Evolutionary conservation across 2,329 filamentous ascomycete species (phyloP), one percentile per base, ranked within the genome.

Genomic region (Chaetomiaceae sp.): DNA sequence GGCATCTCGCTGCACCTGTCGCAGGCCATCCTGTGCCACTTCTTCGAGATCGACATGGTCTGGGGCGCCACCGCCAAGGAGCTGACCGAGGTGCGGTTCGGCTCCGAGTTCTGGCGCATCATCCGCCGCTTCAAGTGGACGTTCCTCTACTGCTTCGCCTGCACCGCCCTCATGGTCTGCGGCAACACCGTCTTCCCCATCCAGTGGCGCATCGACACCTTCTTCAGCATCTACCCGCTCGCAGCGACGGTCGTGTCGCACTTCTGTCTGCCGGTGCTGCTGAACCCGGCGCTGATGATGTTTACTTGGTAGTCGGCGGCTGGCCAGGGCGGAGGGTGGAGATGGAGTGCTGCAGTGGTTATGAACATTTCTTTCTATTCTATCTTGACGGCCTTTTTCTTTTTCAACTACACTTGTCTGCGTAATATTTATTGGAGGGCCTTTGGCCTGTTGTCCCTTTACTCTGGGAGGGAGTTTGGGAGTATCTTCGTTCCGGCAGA

Each of bases 21-120:
- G 22, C 84, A 90, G 63, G 88, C 88, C 1, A 72, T 95, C 29
- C 67, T 93, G 38, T 76, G 81, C 5, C 88, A 94, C 69, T 87
- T 93, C 78, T 86, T 93, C 62, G 81, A 86, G 68, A 81, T 91
- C 61, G 77, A 93, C 66, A 91, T 93, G 83, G 79, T 78, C 5
- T 93, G 88, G 88, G 87, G 87, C 42, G 81, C 87, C 1, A 94
- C 88, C 0, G 78, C 82, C 35, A 94, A 94, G 68, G 88, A 95
- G 68, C 78, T 79, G 41, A 84, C 88, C 58, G 67, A 74, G 56
- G 72, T 72, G 35, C 73, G 72, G 54, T 80, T 81, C 60, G 74
- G 76, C 58, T 62, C 73, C 51, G 76, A 80, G 62, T 68, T 79
- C 38, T 70, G 72, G 3, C 71, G 71, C 45, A 71, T 81, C 45